These are phyloP conservation scores for Royoungia palumana DNA, from an alignment of 768 basidiomycete genomes.

Conservation along the genomic window DNA sequence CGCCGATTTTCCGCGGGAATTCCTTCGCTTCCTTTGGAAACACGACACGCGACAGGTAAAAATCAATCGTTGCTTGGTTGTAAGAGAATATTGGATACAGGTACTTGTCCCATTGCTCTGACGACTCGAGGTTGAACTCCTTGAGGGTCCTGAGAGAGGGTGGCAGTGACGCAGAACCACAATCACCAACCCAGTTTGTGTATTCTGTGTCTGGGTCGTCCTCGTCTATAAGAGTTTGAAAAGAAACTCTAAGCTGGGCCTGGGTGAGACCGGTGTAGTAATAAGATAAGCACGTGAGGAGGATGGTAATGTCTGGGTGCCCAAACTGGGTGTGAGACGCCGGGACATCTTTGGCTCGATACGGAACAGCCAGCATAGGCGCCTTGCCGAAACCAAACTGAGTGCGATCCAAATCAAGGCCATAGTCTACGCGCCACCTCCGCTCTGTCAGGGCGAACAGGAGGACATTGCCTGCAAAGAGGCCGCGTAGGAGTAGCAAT, in stretches of 20 bases:
- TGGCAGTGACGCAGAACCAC: too few relatives aligned
- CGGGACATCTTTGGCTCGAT: conserved; percentile 48
- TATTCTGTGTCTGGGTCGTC: too few relatives aligned
- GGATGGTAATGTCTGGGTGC: conserved; percentile 46
- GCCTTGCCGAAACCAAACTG: too few relatives aligned
- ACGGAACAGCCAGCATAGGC: conserved; percentile 47
- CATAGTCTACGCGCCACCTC: conserved; percentile 51
- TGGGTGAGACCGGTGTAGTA: too few relatives aligned
- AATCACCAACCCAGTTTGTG: too few relatives aligned
- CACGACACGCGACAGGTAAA: conserved; percentile 28
- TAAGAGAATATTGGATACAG: not conserved
- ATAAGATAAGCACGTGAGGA: conserved; percentile 39
- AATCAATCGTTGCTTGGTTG: conserved; percentile 3
- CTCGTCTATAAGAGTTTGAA: too few relatives aligned
- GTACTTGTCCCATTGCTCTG: conserved; percentile 2
- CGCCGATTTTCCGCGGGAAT: conserved; percentile 28
- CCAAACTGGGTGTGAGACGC: conserved; percentile 45
- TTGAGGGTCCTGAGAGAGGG: too few relatives aligned
- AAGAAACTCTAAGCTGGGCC: too few relatives aligned
- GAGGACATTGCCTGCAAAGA: conserved; percentile 43
- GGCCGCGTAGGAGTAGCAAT: conserved; percentile 45
- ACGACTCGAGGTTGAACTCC: conserved; percentile 6
- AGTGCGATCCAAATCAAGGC: conserved; percentile 31
- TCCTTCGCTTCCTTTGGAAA: conserved; percentile 34
- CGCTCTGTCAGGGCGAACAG: conserved; percentile 34